Evolutionary conservation across 2,329 filamentous ascomycete genomes (phyloP), one percentile per base, ranked within the genome.

Genomic region (Helotiales sp.): DNA sequence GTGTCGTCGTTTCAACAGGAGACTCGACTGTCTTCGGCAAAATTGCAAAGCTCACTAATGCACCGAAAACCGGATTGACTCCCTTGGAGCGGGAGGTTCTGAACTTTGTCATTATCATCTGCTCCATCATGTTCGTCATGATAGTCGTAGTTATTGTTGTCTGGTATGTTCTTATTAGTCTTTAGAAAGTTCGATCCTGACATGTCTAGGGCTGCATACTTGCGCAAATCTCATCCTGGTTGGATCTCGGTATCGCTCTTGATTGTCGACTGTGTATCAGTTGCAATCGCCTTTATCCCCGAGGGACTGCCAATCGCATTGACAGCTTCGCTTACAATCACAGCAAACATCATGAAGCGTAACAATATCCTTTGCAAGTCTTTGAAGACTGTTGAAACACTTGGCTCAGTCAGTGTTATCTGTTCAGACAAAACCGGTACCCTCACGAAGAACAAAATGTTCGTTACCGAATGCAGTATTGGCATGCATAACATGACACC

Each of bases 331-430:
- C 81, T 94, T 70, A 93, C 91, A 0, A 93, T 94, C 67, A 90
- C 87, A 1, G 91, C 91, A 22, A 91, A 90, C 70, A 84, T 91
- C 72, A 93, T 94, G 91, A 84, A 84, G 70, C 89, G 90, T 79
- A 89, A 93, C 77, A 90, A 91, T 75, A 88, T 93, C 50, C 84
- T 93, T 8, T 93, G 91, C 86, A 93, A 93, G 79, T 92, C 89
- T 0, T 82, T 94, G 55, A 92, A 92, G 79, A 93, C 91, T 0
- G 90, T 93, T 0, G 91, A 93, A 78, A 93, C 91, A 0, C 83
- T 93, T 0, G 91, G 91, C 0, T 84, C 88, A 0, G 90, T 93
- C 1, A 91, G 89, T 0, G 86, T 92, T 7, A 89, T 93, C 47
- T 92, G 91, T 76, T 92, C 89, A 0, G 91, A 93, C 76, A 93